Percentiles rank a stretch among this genome's conserved stretches.
phyloP scores from a whole-genome alignment of 345 rosid genomes.

The Salix udensis region DNA sequence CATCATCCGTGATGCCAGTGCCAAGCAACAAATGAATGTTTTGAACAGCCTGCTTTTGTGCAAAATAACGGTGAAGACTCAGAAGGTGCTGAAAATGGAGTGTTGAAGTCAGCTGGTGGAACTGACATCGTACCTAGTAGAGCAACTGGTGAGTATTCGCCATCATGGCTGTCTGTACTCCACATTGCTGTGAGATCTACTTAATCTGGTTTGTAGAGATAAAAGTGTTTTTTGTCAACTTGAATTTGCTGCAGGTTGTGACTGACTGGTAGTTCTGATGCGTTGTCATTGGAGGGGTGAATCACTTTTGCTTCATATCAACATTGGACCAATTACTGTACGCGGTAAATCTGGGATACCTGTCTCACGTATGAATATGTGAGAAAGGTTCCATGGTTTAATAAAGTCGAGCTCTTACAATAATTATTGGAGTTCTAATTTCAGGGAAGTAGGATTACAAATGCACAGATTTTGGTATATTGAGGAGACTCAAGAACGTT shows the following conservation, averaged over 20 bases:
- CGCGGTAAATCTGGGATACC: neutral
- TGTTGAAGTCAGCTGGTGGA: slow-evolving; percentile 18
- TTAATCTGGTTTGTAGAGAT: neutral
- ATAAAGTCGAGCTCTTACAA: slow-evolving; percentile 3
- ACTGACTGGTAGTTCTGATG: slow-evolving; percentile 13
- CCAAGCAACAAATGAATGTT: slow-evolving; percentile 20
- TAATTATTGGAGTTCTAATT: slow-evolving; percentile 12
- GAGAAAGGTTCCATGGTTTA: neutral
- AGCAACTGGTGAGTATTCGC: slow-evolving; percentile 14
- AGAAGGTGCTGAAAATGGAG: slow-evolving; percentile 18
- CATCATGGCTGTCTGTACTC: neutral
- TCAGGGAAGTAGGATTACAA: slow-evolving; percentile 6
- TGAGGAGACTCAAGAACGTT: slow-evolving; percentile 18
- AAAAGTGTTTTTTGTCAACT: neutral
- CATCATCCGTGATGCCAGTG: slow-evolving; percentile 24
- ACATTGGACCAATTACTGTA: neutral
- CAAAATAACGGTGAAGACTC: slow-evolving; percentile 27
- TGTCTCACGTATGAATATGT: neutral
- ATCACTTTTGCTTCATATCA: slow-evolving; percentile 1
- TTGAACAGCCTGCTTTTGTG: slow-evolving; percentile 23
- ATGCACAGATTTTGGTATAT: slow-evolving; percentile 24
- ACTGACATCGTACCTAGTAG: slow-evolving; percentile 19
- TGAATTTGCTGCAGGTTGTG: slow-evolving; percentile 27
- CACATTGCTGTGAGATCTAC: neutral
- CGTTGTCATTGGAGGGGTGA: slow-evolving; percentile 4